Evolutionary conservation across 2,329 filamentous ascomycete genomes (phyloP).

Genomic region (Graphilbum ipis-grandicollis): DNA sequence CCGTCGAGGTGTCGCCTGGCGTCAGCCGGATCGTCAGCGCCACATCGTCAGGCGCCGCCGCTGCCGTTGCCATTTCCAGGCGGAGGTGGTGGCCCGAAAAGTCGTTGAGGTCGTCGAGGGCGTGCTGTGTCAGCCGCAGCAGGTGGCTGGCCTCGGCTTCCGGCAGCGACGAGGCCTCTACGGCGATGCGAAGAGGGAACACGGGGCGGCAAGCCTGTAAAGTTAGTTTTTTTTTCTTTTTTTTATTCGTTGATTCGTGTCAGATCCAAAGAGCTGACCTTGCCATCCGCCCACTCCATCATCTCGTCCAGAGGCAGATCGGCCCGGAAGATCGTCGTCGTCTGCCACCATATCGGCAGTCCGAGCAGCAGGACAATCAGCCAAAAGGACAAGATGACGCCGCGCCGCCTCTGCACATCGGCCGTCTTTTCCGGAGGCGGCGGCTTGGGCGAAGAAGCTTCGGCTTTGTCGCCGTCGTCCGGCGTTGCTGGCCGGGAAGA

Average conservation of each 20-base stretch:
- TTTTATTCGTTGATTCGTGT: no score
- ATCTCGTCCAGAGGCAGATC: conserved; percentile 69
- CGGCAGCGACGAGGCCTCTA: conserved; percentile 51
- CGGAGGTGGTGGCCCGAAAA: conserved; percentile 73
- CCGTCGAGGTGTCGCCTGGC: conserved; percentile 41
- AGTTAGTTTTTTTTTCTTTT: background rate
- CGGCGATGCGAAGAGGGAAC: conserved; percentile 68
- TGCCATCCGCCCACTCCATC: conserved; percentile 81
- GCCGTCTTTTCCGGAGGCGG: conserved; percentile 66
- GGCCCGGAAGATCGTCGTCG: conserved; percentile 81
- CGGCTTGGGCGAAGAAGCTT: conserved; percentile 19
- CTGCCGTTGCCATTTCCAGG: conserved; percentile 31
- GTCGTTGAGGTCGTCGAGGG: conserved; percentile 72
- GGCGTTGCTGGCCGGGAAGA: background rate
- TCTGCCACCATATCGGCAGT: conserved; percentile 89
- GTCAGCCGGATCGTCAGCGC: conserved; percentile 56
- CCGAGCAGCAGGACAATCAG: conserved; percentile 66
- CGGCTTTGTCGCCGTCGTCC: background rate
- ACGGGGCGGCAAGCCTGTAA: conserved; percentile 67
- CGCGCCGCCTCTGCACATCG: conserved; percentile 50
- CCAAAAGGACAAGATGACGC: conserved; percentile 83
- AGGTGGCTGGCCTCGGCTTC: conserved; percentile 54
- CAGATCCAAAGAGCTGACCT: no score
- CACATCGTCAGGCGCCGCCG: conserved; percentile 20
- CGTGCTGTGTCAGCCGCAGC: conserved; percentile 65